These are phyloP conservation scores for Phellopilus nigrolimitatus DNA, from an alignment of 1,284 basidiomycete genomes.

Conservation along the genomic window DNA sequence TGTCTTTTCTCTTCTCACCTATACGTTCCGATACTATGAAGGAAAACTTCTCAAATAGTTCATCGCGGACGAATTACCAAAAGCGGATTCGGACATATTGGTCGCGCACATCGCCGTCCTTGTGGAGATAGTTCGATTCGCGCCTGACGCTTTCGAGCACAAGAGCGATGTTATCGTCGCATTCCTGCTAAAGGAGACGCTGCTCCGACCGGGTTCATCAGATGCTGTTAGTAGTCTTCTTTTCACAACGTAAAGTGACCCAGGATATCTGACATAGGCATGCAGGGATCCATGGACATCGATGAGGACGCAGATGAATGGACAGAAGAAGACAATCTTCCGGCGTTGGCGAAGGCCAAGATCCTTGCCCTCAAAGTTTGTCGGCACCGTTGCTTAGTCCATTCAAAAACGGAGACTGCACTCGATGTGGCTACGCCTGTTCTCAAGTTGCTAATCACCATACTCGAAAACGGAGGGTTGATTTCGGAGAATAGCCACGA, in stretches of 20 bases:
- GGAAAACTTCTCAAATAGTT: constrained; percentile 34
- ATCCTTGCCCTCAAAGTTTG: constrained; percentile 74
- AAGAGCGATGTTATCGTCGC: constrained; percentile 69
- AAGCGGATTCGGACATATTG: constrained; percentile 49
- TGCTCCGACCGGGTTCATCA: constrained; percentile 50
- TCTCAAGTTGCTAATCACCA: constrained; percentile 65
- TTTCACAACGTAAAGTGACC: constrained; percentile 9
- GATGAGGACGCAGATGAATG: constrained; percentile 61
- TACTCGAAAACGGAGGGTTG: constrained; percentile 65
- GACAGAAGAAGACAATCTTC: constrained; percentile 62
- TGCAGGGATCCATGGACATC: constrained; percentile 42
- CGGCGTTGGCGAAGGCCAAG: constrained; percentile 58
- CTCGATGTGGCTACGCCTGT: constrained; percentile 67
- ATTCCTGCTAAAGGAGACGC: constrained; percentile 69
- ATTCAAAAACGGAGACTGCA: constrained; percentile 55
- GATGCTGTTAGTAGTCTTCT: constrained; percentile 41
- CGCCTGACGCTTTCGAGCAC: constrained; percentile 71
- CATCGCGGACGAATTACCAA: constrained; percentile 52
- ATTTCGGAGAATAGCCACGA: constrained; percentile 56
- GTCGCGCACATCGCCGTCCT: constrained; percentile 70
- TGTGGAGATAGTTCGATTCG: constrained; percentile 67
- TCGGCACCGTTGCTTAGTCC: constrained; percentile 72
- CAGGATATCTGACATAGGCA: constrained; percentile 4
- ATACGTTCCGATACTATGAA: constrained; percentile 11
- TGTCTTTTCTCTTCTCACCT: constrained; percentile 23